Evolutionary conservation across 2,329 filamentous ascomycete species (phyloP), one percentile per base, ranked within the genome.

Genomic region (Clonostachys rhizophaga): DNA sequence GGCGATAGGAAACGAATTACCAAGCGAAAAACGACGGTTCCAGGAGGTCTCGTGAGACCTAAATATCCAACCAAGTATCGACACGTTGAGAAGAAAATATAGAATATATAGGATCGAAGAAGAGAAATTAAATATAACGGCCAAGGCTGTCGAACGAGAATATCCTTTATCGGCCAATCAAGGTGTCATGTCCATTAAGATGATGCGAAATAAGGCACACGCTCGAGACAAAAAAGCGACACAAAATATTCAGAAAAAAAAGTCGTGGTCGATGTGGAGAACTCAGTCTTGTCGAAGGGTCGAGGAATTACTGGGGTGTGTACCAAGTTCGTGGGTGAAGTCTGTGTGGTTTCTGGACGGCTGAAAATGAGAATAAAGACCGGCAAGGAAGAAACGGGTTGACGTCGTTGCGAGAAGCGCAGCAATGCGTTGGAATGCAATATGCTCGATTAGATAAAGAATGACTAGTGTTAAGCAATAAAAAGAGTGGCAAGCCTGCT

Each of bases 401-500:
- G 24, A 34, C 8, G 30, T 18, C n/a, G 36, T 11, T 12, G 35
- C 18, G 39, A 39, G 37, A 39, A 39, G 36, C 17, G 12, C 36
- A 39, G 36, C 36, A 43, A 30, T 44, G 20, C 39, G 34, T 30
- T 18, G 37, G 44, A 41, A 43, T 40, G 43, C 35, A 18, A 33
- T 9, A 30, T 30, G 24, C 24, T 30, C 24, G 30, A n/a, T 36
- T 14, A 30, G 16, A 40, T 42, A 42, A 47, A 37, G 45, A 44
- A 42, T 45, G 39, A 45, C 34, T 41, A 24, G 43, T 42, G 40
- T 34, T 45, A n/a, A 24, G 40, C 51, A 57, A 63, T 56, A 60
- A 71, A 79, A 79, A 58, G 76, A 81, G 69, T 72, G 79, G 68
- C 72, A 69, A 67, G 75, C 77, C 78, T 66, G 75, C 74, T 75